Evolutionary conservation across 768 basidiomycete genomes (phyloP).

Genomic region (Panaeolus papilionaceus): DNA sequence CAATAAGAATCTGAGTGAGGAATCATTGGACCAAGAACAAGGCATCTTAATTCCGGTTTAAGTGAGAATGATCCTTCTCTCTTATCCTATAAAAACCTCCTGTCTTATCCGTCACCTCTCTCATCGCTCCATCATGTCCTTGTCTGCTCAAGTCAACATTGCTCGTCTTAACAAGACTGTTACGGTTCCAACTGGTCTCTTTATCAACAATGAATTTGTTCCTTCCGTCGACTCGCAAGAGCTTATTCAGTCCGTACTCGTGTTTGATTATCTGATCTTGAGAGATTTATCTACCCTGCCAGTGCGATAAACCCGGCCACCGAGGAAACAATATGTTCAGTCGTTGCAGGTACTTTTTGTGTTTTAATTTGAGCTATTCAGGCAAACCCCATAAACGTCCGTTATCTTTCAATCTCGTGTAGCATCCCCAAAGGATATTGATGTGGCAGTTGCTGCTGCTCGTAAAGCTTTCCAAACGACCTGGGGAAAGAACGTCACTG

Average conservation of each 20-base stretch:
- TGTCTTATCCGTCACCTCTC: conserved; percentile 16
- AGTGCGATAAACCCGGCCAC: conserved; percentile 86
- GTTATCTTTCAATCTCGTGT: conserved; percentile 7
- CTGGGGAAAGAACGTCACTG: conserved; percentile 91
- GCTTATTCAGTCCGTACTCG: conserved; percentile 59
- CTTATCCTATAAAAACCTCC: conserved; percentile 6
- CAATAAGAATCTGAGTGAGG: not conserved
- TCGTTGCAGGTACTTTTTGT: conserved; percentile 59
- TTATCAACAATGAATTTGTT: conserved; percentile 92
- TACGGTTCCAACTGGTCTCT: conserved; percentile 80
- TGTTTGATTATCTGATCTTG: conserved; percentile 20
- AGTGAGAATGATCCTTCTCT: not conserved
- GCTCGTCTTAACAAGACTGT: conserved; percentile 54
- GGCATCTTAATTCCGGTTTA: conserved; percentile 8
- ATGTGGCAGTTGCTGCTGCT: conserved; percentile 83
- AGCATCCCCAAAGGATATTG: conserved; percentile 81
- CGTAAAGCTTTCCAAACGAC: conserved; percentile 82
- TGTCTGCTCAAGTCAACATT: conserved; percentile 45
- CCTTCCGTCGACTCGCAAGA: conserved; percentile 74
- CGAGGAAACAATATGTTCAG: conserved; percentile 72
- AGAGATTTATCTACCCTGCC: conserved; percentile 29
- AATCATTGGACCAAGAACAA: conserved; percentile 9
- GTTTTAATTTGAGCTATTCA: conserved; percentile 12
- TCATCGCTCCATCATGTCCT: conserved; percentile 49
- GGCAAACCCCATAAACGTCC: not conserved